phyloP scores from a whole-genome alignment of 768 basidiomycete species.

The Favolaschia claudopus region DNA sequence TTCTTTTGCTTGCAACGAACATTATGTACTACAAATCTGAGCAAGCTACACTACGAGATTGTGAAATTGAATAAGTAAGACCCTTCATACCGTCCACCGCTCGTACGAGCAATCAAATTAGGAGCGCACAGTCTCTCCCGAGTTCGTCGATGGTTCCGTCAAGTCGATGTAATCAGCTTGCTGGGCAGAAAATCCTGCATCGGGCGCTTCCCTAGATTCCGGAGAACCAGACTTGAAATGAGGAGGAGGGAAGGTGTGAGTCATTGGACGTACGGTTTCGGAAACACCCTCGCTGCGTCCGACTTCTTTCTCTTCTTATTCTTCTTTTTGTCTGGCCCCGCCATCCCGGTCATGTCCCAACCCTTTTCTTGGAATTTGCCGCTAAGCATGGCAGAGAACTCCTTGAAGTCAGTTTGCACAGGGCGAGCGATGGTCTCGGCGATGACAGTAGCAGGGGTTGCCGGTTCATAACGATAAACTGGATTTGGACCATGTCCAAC shows the following conservation, averaged over 20 bases:
- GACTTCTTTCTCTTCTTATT: constrained; percentile 12
- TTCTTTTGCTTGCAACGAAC: too few relatives aligned
- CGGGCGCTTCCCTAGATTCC: neutral
- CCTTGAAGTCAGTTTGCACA: constrained; percentile 15
- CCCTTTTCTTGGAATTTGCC: constrained; percentile 7
- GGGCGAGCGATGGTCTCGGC: constrained; percentile 4
- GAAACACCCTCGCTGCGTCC: neutral
- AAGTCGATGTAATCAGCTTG: neutral
- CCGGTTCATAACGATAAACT: constrained; percentile 4
- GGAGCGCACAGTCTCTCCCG: too few relatives aligned
- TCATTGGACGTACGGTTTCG: neutral
- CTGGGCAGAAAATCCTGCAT: neutral
- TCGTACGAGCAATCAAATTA: too few relatives aligned
- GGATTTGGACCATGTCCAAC: constrained; percentile 6
- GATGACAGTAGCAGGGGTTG: constrained; percentile 6
- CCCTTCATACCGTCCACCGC: too few relatives aligned
- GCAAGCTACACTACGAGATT: too few relatives aligned
- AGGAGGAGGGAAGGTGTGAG: neutral
- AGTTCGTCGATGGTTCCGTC: neutral
- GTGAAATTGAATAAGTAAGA: too few relatives aligned
- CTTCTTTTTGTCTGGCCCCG: neutral
- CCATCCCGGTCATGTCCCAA: constrained; percentile 2
- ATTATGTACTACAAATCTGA: too few relatives aligned
- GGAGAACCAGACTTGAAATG: neutral
- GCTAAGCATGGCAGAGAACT: neutral